These are phyloP conservation scores for Suillus weaverae DNA, from an alignment of 768 basidiomycete genomes.

Conservation along the genomic window DNA sequence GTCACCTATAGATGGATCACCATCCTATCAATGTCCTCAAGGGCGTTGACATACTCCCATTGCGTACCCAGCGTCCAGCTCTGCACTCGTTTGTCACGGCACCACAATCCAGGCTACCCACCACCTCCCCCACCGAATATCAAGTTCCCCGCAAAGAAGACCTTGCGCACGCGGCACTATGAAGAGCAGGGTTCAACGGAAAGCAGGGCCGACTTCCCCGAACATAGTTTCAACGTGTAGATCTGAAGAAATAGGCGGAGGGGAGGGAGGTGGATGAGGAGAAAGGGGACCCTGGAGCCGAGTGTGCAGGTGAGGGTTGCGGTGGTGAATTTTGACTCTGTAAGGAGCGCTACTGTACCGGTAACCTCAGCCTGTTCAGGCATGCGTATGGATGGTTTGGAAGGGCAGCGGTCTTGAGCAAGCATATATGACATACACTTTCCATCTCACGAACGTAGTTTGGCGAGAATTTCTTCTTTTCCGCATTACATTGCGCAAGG, in stretches of 20 bases:
- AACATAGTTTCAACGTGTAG: slow-evolving; percentile 7
- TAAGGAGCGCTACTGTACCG: slow-evolving; percentile 58
- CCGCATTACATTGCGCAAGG: slow-evolving; percentile 89
- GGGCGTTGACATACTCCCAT: too few relatives aligned
- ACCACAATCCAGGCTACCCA: slow-evolving; percentile 41
- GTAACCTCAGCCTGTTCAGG: slow-evolving; percentile 3
- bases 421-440: slow-evolving; percentile 64
- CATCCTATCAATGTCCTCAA: too few relatives aligned
- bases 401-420: not conserved
- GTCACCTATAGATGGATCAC: too few relatives aligned
- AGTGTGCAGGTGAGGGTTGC: slow-evolving; percentile 66
- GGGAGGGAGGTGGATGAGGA: slow-evolving; percentile 74
- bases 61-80: slow-evolving; percentile 20
- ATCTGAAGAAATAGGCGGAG: slow-evolving; percentile 17
- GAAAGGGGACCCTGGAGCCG: slow-evolving; percentile 74
- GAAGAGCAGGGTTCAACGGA: slow-evolving; percentile 69
- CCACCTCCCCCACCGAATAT: slow-evolving; percentile 55
- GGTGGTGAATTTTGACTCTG: slow-evolving; percentile 80
- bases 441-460: slow-evolving; percentile 86
- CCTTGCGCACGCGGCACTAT: slow-evolving; percentile 43
- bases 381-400: not conserved
- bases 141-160: slow-evolving; percentile 57
- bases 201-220: slow-evolving; percentile 45
- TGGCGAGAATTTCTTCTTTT: slow-evolving; percentile 77
- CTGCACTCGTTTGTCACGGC: slow-evolving; percentile 27